Conservation (phyloP, 106 monocot genomes). For the Xerophyta viscosa region DNA sequence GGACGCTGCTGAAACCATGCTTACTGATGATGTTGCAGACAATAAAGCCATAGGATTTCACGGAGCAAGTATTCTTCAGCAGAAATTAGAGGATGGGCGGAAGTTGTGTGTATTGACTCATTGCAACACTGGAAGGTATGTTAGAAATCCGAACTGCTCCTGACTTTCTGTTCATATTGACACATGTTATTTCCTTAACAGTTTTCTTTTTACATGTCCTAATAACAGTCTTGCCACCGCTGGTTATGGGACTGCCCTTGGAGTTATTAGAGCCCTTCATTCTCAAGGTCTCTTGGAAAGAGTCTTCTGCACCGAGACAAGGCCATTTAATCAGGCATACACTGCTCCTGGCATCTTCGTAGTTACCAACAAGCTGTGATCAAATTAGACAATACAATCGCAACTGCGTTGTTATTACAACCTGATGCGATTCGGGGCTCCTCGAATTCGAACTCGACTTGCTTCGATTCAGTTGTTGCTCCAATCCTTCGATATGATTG, state of each 20-base stretch:
- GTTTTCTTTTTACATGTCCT: too few relatives aligned
- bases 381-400: too few relatives aligned
- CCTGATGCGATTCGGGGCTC: too few relatives aligned
- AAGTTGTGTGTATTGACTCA: conserved; percentile 75
- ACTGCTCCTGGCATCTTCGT: too few relatives aligned
- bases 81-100: conserved; percentile 17
- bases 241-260: conserved; percentile 98
- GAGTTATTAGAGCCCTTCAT: conserved; percentile 86
- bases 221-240: conserved; percentile 84
- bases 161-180: too few relatives aligned
- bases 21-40: conserved; percentile 66
- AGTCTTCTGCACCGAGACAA: conserved; percentile 93
- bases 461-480: too few relatives aligned
- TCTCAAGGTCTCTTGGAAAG: conserved; percentile 49
- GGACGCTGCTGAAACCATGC: conserved; percentile 86
- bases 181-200: too few relatives aligned
- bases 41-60: conserved; percentile 90
- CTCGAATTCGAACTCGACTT: too few relatives aligned
- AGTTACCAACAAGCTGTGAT: too few relatives aligned
- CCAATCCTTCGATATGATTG: too few relatives aligned
- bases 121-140: conserved; percentile 97
- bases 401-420: too few relatives aligned
- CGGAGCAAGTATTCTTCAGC: conserved; percentile 56
- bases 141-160: background rate
- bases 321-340: conserved; percentile 89